Base-by-base conservation (phyloP, 768 basidiomycete genomes). In the Paxillus ammoniavirescens region DNA sequence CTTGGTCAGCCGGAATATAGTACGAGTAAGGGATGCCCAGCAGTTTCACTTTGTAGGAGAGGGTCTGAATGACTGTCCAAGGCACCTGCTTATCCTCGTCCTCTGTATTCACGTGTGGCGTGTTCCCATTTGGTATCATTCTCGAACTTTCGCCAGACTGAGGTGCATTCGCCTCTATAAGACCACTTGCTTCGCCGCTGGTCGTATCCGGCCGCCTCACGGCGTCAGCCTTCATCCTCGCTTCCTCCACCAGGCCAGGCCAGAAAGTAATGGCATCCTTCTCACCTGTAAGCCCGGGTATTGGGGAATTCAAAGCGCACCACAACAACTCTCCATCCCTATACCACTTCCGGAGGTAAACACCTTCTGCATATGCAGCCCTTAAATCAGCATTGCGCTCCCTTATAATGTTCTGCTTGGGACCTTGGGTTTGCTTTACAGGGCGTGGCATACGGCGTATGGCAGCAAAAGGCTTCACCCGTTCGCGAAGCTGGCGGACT, bases 251-350 rank as follows among this genome's bases (percentile, higher is more conserved):
- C 18, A 91, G 61, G 1, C 80, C 88, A 1, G 90, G 90, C 91
- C 91, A 93, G 61, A 82, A 86, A 23, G 69, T 63, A 57, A 93
- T 87, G n/a, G 60, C 61, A 46, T 77, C 73, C 15, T 72, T 73
- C 15, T 71, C 65, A 1, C 65, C 67, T 4, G 67, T 62, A 1
- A 72, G 64, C 1, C 76, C 76, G 3, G 65, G 58, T 37, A 90
- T 84, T 0, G 83, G 74, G 8, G 72, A 65, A 37, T 74, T 67
- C 31, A 91, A 70, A 9, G 77, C 75, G 50, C 83, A 86, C 87
- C 89, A 91, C 9, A 91, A 72, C 35, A 90, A 65, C 68, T 91
- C 91, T 33, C 82, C 82, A 13, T 80, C 77, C 55, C 91, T 78
- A 62, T 80, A 86, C 80, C 79, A 84, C 50, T 86, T 75, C 48